phyloP scores from a whole-genome alignment of 2,329 filamentous ascomycete species.

The Sporothrix brasiliensis region DNA sequence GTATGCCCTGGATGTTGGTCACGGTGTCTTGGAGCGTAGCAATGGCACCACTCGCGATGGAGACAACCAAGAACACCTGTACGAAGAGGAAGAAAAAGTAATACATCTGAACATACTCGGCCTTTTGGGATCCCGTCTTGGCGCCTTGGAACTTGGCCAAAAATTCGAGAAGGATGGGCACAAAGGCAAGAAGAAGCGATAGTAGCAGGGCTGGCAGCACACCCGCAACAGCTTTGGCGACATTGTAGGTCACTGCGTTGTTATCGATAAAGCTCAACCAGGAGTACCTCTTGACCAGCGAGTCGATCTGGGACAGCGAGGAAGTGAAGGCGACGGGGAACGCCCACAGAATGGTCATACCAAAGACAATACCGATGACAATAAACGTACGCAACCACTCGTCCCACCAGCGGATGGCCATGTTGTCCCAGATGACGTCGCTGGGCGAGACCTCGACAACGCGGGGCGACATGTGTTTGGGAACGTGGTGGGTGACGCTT shows the following conservation, averaged over 20 bases:
- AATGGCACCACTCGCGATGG: constrained; percentile 73
- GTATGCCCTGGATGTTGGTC: constrained; percentile 65
- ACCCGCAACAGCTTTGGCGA: constrained; percentile 72
- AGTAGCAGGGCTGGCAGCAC: constrained; percentile 79
- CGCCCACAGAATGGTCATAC: constrained; percentile 85
- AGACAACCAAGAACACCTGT: constrained; percentile 91
- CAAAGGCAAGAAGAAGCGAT: constrained; percentile 73
- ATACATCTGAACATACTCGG: constrained; percentile 84
- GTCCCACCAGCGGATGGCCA: constrained; percentile 95
- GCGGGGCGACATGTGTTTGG: constrained; percentile 89
- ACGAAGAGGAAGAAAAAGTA: constrained; percentile 95
- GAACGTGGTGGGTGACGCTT: constrained; percentile 84
- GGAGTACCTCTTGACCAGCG: constrained; percentile 62
- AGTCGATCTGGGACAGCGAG: constrained; percentile 74
- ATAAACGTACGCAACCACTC: constrained; percentile 72
- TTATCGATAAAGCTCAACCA: constrained; percentile 73
- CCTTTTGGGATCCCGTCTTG: constrained; percentile 77
- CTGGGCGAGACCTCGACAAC: constrained; percentile 91
- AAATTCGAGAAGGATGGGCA: constrained; percentile 77
- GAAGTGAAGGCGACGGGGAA: constrained; percentile 89
- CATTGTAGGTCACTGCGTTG: constrained; percentile 62
- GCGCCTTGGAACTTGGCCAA: constrained; percentile 75
- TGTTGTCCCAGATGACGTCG: constrained; percentile 96
- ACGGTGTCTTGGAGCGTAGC: constrained; percentile 61
- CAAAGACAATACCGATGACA: constrained; percentile 67